Conservation (phyloP, 2,329 filamentous ascomycete species). For the Microdochium paspali region DNA sequence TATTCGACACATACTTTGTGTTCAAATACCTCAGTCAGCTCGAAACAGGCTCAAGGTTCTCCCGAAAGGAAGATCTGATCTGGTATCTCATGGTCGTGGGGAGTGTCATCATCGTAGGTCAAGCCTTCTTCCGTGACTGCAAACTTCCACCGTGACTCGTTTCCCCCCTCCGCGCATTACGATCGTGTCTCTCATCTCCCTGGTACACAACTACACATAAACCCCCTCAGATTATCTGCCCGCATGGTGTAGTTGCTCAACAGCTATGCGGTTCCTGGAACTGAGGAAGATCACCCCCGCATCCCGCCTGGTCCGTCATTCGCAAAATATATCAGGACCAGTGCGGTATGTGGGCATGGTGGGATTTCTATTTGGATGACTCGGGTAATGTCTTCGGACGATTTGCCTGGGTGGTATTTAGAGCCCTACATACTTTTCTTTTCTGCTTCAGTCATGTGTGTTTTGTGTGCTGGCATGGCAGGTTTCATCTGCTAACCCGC, state of each 20-base stretch:
- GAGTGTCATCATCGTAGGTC: constrained; percentile 68
- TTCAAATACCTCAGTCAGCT: constrained; percentile 70
- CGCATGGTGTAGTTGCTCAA: constrained; percentile 55
- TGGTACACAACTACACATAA: constrained; percentile 33
- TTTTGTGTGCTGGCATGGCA: neutral
- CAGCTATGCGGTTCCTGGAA: constrained; percentile 81
- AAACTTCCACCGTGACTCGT: constrained; percentile 7
- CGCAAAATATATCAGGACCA: constrained; percentile 53
- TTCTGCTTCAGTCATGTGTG: constrained; percentile 5
- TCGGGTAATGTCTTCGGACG: constrained; percentile 44
- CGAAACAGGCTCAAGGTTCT: constrained; percentile 63
- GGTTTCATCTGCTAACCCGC: constrained; percentile 11
- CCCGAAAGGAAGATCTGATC: constrained; percentile 67
- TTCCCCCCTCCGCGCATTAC: constrained; percentile 7
- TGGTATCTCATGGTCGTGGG: constrained; percentile 71
- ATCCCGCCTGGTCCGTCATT: constrained; percentile 53
- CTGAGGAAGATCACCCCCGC: constrained; percentile 72
- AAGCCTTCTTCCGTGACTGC: neutral
- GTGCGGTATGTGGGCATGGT: constrained; percentile 64
- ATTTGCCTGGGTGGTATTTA: constrained; percentile 50
- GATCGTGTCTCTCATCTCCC: constrained; percentile 3
- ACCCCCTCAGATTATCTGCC: constrained; percentile 61
- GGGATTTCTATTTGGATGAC: constrained; percentile 66
- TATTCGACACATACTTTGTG: constrained; percentile 70
- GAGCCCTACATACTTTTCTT: constrained; percentile 54